Percentiles rank a stretch among this genome's conserved stretches.
Conservation (phyloP, 768 basidiomycete genomes). For the Russula virescens region DNA sequence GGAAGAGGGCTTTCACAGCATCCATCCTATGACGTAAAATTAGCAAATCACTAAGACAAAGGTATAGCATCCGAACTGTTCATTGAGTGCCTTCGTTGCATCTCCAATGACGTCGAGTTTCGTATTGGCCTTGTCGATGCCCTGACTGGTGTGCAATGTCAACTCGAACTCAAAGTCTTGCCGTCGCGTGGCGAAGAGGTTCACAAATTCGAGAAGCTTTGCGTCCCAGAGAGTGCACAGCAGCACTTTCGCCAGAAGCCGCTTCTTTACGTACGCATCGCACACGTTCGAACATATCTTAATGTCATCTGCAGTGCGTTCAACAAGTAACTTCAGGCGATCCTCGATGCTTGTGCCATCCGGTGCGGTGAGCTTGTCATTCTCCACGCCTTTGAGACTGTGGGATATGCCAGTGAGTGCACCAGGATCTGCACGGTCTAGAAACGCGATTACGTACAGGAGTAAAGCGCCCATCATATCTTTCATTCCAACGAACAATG, state of each 20-base stretch:
- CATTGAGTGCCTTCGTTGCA: conserved; percentile 15
- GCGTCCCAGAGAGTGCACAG: conserved; percentile 29
- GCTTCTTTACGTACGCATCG: conserved; percentile 32
- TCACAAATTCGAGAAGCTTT: conserved; percentile 26
- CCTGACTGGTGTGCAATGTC: conserved; percentile 27
- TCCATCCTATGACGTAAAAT: conserved; percentile 18
- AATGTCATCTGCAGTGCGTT: conserved; percentile 30
- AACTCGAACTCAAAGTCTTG: conserved; percentile 30
- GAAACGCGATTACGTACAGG: not conserved
- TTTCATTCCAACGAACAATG: conserved; percentile 45
- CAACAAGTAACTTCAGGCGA: conserved; percentile 31
- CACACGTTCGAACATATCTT: conserved; percentile 32
- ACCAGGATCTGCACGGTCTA: no score
- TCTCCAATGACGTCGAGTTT: conserved; percentile 17
- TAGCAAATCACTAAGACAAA: not conserved
- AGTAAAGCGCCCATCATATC: conserved; percentile 37
- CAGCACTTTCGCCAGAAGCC: conserved; percentile 29
- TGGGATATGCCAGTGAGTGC: not conserved
- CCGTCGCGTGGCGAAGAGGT: conserved; percentile 26
- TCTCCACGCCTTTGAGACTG: conserved; percentile 33
- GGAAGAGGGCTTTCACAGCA: conserved; percentile 16
- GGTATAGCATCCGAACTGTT: conserved; percentile 17
- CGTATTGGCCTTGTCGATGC: conserved; percentile 8
- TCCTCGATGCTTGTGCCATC: conserved; percentile 34
- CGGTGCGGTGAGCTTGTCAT: conserved; percentile 29